phyloP scores from a whole-genome alignment of 2,329 filamentous ascomycete species.

The Sordariomycetes sp. region DNA sequence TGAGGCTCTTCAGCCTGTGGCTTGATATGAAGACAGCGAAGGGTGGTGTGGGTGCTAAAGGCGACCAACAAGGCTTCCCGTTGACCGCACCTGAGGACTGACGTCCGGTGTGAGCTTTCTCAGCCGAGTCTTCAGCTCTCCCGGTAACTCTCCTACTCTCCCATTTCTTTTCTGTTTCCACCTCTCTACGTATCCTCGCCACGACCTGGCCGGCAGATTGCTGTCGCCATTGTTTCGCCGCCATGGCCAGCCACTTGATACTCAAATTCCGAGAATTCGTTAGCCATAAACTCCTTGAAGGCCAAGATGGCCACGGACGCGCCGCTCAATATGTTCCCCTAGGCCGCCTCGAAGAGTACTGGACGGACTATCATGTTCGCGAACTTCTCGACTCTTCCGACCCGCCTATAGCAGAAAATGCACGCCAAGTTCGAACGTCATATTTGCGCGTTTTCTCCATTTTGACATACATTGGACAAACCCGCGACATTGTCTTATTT shows the following conservation, averaged over 20 bases:
- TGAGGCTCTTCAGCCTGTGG: too few species aligned
- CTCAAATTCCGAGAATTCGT: not conserved
- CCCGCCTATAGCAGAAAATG: not conserved
- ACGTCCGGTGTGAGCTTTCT: not conserved
- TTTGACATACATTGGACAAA: not conserved
- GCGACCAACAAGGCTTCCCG: not conserved
- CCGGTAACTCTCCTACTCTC: too few species aligned
- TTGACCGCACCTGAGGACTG: not conserved
- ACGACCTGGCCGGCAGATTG: not conserved
- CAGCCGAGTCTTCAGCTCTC: not conserved
- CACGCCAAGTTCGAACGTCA: not conserved
- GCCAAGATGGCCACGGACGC: not conserved
- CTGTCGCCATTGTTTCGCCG: not conserved
- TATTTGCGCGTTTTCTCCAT: not conserved
- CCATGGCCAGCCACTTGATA: not conserved
- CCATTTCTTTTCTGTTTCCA: not conserved
- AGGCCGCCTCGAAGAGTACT: not conserved
- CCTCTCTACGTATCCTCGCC: not conserved
- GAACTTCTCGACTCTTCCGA: not conserved
- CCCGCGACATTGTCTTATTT: not conserved
- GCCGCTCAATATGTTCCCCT: not conserved
- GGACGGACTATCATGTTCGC: not conserved
- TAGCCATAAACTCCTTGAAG: not conserved
- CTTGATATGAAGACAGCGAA: too few species aligned
- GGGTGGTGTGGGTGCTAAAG: too few species aligned